Evolutionary conservation across 495 filamentous ascomycete species (phyloP), one percentile per base, ranked within the genome.

Genomic region (Aspergillus diversus): DNA sequence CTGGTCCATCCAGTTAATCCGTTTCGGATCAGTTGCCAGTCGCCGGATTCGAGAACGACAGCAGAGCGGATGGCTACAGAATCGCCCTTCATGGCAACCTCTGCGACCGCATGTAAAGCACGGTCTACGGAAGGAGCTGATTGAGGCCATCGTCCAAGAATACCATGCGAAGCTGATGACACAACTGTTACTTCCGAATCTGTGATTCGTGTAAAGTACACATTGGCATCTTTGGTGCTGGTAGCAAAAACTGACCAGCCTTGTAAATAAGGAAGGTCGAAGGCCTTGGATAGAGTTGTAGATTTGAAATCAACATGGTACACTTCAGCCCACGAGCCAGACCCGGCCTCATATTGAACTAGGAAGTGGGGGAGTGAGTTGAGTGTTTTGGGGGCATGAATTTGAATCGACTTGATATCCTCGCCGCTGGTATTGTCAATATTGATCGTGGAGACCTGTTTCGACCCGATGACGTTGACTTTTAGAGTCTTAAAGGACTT

Each of bases 121-220:
- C 59, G 68, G 15, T 79, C 71, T 21, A 77, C 55, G 33, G 71
- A 69, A 55, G 62, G 70, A 58, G 77, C 64, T 53, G 84, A 76
- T 52, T 89, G 68, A 16, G 85, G 71, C 90, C 90, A 96, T 53
- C 89, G 83, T 8, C 84, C 87, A 35, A 97, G 81, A 49, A 94
- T 79, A 8, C 84, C 89, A 70, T 93, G 86, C 3, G 90, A 93
- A 33, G 78, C 77, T 1, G 93, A 97, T 3, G 92, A 93, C 12
- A 91, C 80, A 47, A 96, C 75, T 51, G 83, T 81, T 6, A 89
- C 76, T 64, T 96, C 91, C 16, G 87, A 84, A 21, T 87, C 77
- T 0, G 91, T 92, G 61, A 91, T 77, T 43, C 93, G 81, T 3
- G 89, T 93, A 69, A 98, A 97, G 77, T 92, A 97, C 7, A 95